These are phyloP conservation scores for Sanghuangporus sanghuang DNA, from an alignment of 1,284 basidiomycete genomes.

Conservation along the genomic window DNA sequence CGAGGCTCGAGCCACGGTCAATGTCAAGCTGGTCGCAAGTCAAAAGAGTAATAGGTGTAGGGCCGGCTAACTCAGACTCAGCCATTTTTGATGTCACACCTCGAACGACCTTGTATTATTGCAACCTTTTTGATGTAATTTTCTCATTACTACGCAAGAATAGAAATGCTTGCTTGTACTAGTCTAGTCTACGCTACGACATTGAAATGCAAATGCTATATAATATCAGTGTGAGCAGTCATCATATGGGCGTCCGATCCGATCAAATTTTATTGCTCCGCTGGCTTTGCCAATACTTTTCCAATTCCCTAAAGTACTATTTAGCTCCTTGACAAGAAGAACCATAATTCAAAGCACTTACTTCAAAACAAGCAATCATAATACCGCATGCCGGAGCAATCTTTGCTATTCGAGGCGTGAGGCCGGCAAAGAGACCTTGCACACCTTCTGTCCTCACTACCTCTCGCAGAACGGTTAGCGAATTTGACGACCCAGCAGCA, in stretches of 20 bases:
- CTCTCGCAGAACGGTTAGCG: conserved; percentile 58
- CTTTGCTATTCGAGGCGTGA: conserved; percentile 87
- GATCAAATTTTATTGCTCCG: not conserved
- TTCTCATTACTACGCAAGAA: not conserved
- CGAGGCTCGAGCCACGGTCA: conserved; percentile 2
- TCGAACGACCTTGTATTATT: not conserved
- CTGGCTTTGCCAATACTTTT: conserved; percentile 12
- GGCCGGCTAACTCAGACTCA: not conserved
- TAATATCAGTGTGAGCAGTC: not conserved
- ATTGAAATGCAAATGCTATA: conserved; percentile 1
- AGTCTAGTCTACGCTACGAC: not conserved
- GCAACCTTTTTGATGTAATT: not conserved
- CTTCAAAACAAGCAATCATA: conserved; percentile 96
- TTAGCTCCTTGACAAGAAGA: not conserved
- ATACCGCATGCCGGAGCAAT: conserved; percentile 99
- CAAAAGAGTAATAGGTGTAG: not conserved
- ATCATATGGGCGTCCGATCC: not conserved
- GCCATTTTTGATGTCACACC: not conserved
- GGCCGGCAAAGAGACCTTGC: conserved; percentile 78
- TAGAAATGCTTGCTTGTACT: not conserved
- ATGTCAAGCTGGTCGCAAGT: not conserved
- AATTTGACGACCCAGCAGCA: conserved; percentile 28
- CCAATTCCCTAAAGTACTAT: conserved; percentile 13
- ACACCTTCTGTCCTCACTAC: conserved; percentile 79
- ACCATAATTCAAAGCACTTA: conserved; percentile 21